These are phyloP conservation scores for Tolypocladium guangdongense DNA, from an alignment of 2,329 filamentous ascomycete species.

Conservation along the genomic window DNA sequence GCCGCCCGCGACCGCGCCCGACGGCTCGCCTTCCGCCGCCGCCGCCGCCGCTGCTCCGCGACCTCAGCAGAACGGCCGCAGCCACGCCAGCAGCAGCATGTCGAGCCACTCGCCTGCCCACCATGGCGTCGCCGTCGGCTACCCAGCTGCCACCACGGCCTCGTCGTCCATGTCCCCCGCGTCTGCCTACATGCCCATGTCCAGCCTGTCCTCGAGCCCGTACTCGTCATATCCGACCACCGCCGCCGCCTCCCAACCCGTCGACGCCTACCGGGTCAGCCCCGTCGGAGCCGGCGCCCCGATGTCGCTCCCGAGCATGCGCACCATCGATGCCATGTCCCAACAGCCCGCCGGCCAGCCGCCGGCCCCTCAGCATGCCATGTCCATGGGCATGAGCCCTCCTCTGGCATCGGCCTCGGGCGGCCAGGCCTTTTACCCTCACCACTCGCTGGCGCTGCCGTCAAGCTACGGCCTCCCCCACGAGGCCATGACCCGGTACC, in stretches of 20 bases:
- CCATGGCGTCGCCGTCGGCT: conserved; percentile 18
- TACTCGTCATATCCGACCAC: conserved; percentile 20
- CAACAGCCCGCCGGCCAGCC: conserved; percentile 13
- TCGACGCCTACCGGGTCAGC: conserved; percentile 18
- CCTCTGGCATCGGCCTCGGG: conserved; percentile 15
- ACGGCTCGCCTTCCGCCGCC: conserved; percentile 7
- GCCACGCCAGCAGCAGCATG: conserved; percentile 19
- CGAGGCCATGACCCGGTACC: conserved; percentile 33
- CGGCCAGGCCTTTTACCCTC: conserved; percentile 32
- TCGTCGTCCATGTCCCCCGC: conserved; percentile 11
- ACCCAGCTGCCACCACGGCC: conserved; percentile 7
- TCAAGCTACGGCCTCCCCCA: conserved; percentile 30
- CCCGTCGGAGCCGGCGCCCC: conserved; percentile 15
- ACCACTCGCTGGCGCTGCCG: conserved; percentile 22
- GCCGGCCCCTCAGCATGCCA: conserved; percentile 19
- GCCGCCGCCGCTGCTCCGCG: conserved; percentile 6
- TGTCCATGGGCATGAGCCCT: conserved; percentile 25
- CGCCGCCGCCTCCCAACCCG: conserved; percentile 12
- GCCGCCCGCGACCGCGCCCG: background rate
- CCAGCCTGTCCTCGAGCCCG: conserved; percentile 14
- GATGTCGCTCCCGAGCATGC: conserved; percentile 29
- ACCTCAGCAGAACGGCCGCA: conserved; percentile 21
- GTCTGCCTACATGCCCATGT: conserved; percentile 11
- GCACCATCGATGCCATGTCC: conserved; percentile 25
- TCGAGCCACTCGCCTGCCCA: conserved; percentile 16